Evolutionary conservation across 495 filamentous ascomycete species (phyloP).

Genomic region (Letharia columbiana): DNA sequence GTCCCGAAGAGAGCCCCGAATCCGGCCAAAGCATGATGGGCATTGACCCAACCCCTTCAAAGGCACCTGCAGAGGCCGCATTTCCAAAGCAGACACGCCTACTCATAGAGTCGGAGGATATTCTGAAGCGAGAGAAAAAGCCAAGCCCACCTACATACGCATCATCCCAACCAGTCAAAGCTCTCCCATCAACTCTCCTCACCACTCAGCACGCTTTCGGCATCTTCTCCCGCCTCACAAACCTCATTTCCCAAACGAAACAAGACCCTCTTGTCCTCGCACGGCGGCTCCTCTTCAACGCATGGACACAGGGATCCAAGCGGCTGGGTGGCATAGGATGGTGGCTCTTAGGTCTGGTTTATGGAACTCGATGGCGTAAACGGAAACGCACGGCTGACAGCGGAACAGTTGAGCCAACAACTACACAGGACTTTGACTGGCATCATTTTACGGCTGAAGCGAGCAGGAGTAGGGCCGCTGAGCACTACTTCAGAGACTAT

Average conservation of each 20-base stretch:
- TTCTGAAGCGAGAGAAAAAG: constrained; percentile 1
- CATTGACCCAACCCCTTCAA: constrained; percentile 12
- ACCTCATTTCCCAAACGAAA: constrained; percentile 19
- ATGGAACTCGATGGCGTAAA: constrained; percentile 18
- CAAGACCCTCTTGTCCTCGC: constrained; percentile 24
- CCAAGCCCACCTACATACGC: background rate
- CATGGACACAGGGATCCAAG: constrained; percentile 24
- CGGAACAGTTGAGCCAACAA: constrained; percentile 13
- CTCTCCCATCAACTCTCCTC: background rate
- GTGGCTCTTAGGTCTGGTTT: constrained; percentile 28
- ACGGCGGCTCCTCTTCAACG: constrained; percentile 26
- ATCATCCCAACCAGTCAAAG: background rate
- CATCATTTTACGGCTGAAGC: constrained; percentile 14
- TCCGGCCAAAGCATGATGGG: constrained; percentile 1
- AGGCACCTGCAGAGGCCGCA: background rate
- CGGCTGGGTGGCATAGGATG: constrained; percentile 24
- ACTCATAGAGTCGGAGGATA: constrained; percentile 4
- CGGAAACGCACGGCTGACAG: constrained; percentile 21
- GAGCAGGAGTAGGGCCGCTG: constrained; percentile 9
- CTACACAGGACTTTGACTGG: constrained; percentile 19
- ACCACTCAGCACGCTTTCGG: constrained; percentile 15
- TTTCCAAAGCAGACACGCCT: background rate
- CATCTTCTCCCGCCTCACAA: constrained; percentile 19
- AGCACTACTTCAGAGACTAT: constrained; percentile 11
- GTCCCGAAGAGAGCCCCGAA: background rate